Conservation (phyloP, 2,329 filamentous ascomycete species). For the Ophiostoma perfectum region DNA sequence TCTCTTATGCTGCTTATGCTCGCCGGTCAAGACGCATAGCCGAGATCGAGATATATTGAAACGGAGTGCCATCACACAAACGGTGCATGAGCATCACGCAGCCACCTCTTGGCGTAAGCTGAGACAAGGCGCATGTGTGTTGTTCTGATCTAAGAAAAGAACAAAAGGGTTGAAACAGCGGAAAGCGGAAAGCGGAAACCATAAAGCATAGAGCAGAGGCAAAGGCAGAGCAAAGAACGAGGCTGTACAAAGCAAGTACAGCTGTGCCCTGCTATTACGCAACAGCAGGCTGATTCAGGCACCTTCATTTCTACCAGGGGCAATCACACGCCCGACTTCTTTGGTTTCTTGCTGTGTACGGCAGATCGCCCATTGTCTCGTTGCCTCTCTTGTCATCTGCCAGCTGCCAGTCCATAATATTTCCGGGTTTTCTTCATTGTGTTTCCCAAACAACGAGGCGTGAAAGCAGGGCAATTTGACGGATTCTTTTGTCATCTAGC, state of each 20-base stretch:
- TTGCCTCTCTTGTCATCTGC: too few species aligned
- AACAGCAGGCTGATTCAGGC: background rate
- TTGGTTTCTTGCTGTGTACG: background rate
- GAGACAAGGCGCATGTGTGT: background rate
- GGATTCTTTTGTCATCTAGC: background rate
- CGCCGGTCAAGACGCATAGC: background rate
- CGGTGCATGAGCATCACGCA: background rate
- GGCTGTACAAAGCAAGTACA: background rate
- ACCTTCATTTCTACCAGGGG: background rate
- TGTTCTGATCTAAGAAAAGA: background rate
- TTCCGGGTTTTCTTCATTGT: background rate
- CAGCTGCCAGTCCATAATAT: too few species aligned
- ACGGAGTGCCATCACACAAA: background rate
- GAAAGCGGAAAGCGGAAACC: too few species aligned
- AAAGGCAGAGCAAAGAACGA: background rate
- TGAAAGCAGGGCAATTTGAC: background rate
- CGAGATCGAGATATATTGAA: background rate
- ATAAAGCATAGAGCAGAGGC: background rate
- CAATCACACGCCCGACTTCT: background rate
- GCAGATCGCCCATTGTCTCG: too few species aligned
- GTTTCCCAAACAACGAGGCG: slow-evolving; percentile 5
- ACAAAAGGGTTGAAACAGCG: too few species aligned
- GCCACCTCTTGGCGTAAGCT: background rate
- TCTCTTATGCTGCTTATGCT: background rate
- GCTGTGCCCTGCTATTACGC: background rate